phyloP scores from a whole-genome alignment of 1,139 yeast genomes.

The Taphrina deformans region DNA sequence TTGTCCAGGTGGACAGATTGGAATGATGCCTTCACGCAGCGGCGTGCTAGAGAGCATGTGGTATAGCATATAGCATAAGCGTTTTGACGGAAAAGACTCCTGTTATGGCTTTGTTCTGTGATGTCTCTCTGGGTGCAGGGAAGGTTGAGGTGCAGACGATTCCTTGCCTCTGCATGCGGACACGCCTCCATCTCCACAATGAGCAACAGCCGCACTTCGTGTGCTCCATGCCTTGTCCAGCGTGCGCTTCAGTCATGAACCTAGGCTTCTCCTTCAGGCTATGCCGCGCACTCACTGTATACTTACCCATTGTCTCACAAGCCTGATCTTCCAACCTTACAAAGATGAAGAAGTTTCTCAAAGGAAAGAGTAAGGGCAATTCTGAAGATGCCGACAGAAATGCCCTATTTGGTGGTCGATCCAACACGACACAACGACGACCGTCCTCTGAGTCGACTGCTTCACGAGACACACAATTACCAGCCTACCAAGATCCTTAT shows the following conservation, averaged over 20 bases:
- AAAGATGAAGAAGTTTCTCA: conserved; percentile 29
- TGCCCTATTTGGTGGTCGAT: conserved; percentile 27
- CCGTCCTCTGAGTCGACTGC: conserved; percentile 14
- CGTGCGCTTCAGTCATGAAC: too few species aligned
- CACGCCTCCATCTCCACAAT: neutral
- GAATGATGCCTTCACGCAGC: neutral
- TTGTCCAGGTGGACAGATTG: conserved; percentile 33
- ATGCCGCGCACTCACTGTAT: too few species aligned
- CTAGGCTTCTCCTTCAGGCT: too few species aligned
- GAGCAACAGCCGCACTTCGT: neutral
- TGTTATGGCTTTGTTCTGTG: neutral
- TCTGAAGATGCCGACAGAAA: conserved; percentile 24
- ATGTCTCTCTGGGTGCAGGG: too few species aligned
- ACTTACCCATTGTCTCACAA: too few species aligned
- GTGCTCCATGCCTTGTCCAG: too few species aligned
- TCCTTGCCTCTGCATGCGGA: neutral
- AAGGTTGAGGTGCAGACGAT: too few species aligned
- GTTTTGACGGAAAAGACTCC: neutral
- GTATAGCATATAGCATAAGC: neutral
- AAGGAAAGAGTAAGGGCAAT: neutral
- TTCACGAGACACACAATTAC: conserved; percentile 15
- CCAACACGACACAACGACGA: neutral
- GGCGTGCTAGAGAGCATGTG: neutral
- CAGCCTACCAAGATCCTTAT: conserved; percentile 28
- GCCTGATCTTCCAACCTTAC: too few species aligned